Conservation (phyloP, 371 early-diverging fungal species). For the Haplosporangium sp. region DNA sequence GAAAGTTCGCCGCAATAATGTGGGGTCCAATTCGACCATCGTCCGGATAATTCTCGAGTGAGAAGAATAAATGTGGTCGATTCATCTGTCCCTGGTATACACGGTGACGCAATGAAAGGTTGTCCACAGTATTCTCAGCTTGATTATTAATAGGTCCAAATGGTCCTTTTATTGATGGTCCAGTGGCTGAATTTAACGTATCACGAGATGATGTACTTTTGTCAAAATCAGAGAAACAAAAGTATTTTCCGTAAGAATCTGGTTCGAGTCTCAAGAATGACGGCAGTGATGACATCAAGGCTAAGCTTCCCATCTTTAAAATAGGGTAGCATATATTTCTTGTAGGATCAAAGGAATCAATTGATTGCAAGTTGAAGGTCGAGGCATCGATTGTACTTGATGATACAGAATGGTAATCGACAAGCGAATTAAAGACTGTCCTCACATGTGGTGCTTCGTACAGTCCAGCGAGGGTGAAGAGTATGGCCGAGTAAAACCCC, state of each 20-base stretch:
- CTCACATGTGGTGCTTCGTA: constrained; percentile 49
- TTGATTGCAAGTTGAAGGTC: neutral
- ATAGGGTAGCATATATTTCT: constrained; percentile 24
- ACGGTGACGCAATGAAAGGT: constrained; percentile 27
- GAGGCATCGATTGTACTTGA: neutral
- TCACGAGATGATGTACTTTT: neutral
- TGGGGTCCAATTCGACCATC: constrained; percentile 47
- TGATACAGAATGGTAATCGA: constrained; percentile 26
- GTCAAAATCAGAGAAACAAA: constrained; percentile 39
- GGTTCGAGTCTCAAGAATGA: constrained; percentile 29
- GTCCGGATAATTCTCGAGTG: constrained; percentile 54
- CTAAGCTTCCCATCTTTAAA: constrained; percentile 18
- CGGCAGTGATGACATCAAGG: constrained; percentile 15
- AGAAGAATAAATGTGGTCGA: constrained; percentile 41
- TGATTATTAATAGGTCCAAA: constrained; percentile 3
- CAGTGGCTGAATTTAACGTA: constrained; percentile 1
- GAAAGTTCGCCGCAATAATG: constrained; percentile 53
- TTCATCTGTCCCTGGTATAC: constrained; percentile 49
- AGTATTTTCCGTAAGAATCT: constrained; percentile 23
- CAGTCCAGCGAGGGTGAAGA: constrained; percentile 41
- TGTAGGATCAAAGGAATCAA: neutral
- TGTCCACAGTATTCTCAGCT: neutral
- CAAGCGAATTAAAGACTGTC: constrained; percentile 37
- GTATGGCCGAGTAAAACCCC: constrained; percentile 43
- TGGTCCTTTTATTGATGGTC: neutral